Evolutionary conservation across 441 rosid species (phyloP).

Genomic region (Erodium moschatum): DNA sequence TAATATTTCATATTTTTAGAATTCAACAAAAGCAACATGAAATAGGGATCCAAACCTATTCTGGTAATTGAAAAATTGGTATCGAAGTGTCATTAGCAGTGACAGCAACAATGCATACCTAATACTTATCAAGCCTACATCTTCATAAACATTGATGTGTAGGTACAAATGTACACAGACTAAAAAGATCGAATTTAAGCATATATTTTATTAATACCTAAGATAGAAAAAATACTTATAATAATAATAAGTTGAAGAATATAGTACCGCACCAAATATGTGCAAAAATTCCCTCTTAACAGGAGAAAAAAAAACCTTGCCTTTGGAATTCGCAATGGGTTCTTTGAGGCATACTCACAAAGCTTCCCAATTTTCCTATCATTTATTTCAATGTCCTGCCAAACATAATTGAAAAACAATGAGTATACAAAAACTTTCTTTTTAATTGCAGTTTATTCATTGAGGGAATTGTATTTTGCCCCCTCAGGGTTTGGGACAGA

Average conservation of each 20-base stretch:
- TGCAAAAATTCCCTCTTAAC: conserved; percentile 4
- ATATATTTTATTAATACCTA: neutral
- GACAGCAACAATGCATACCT: neutral
- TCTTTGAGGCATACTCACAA: conserved; percentile 83
- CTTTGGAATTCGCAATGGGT: conserved; percentile 87
- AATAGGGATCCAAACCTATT: neutral
- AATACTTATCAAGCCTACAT: neutral
- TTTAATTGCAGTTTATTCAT: neutral
- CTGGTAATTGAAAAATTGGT: neutral
- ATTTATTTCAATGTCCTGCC: conserved; percentile 72
- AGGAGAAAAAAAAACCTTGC: conserved; percentile 28
- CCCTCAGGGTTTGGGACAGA: neutral
- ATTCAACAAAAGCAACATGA: neutral
- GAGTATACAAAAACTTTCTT: neutral
- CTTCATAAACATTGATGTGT: neutral
- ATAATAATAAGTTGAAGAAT: neutral
- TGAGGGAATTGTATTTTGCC: neutral
- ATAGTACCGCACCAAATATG: conserved; percentile 9
- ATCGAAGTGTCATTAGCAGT: neutral
- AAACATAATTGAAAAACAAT: conserved; percentile 10
- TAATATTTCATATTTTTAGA: too few relatives aligned
- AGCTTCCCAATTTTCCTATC: conserved; percentile 86
- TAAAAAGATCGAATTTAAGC: neutral
- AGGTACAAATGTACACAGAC: neutral
- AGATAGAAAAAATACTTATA: neutral